Base-by-base conservation (phyloP, 2,329 filamentous ascomycete species). In the Fusarium palustre region DNA sequence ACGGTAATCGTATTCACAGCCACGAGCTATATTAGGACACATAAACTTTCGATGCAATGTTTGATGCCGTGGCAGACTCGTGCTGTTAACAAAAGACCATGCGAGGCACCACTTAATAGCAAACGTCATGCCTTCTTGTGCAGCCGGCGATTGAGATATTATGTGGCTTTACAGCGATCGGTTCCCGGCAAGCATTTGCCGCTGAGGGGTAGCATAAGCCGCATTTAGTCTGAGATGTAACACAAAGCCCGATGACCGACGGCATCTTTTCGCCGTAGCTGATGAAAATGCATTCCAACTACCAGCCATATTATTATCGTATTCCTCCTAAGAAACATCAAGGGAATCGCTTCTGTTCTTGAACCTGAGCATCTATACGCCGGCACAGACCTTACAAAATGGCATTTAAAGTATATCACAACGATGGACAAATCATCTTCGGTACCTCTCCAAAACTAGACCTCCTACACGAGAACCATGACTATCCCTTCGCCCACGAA, bases 401-500 rank as follows among this genome's bases (percentile, higher is more conserved):
- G 62, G 39, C 50, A 7, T 72, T 72, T 28, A 47, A 59, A 25
- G 49, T 55, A 13, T 62, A 68, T 28, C 22, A 68, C 33, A 41
- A 74, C 10, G n/a, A 58, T 3, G 73, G 52, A 4, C 50, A 52
- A 5, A 24, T 59, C 22, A 73, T 83, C 18, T 74, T 80, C 28
- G 82, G 82, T 3, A n/a, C 60, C 7, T 56, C 60, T 4, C 80
- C 81, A 7, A 73, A 66, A 13, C 62, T 84, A 2, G 75, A 82
- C 15, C 62, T 82, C 3, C 68, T 84, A 4, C 69, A 77, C 28
- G 77, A 82, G 60, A 79, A 80, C 49, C 67, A 75, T 33, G 69
- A 73, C 5, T 81, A 83, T 41, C 80, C 83, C 0, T 85, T 86
- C 53, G 84, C 83, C 2, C 84, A 86, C 64, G 84, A 86, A 73